These are phyloP conservation scores for Fusarium mundagurra DNA, from an alignment of 2,329 filamentous ascomycete genomes.

Conservation along the genomic window DNA sequence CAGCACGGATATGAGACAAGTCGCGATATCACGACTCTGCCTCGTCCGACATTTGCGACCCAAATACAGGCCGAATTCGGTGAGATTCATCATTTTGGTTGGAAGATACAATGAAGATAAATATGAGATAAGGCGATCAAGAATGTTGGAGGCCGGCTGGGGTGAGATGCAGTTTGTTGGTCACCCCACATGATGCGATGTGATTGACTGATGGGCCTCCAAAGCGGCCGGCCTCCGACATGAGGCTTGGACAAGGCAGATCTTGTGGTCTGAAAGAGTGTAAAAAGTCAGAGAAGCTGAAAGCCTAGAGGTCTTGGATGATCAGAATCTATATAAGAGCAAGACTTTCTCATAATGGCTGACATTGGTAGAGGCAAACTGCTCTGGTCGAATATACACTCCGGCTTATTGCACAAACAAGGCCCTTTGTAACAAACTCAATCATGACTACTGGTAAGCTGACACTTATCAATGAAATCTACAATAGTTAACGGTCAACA, in stretches of 20 bases:
- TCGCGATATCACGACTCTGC: constrained; percentile 11
- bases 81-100: background rate
- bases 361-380: background rate
- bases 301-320: background rate
- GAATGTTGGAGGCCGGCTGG: constrained; percentile 4
- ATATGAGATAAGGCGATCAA: background rate
- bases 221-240: constrained; percentile 20
- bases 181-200: constrained; percentile 32
- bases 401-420: too few relatives aligned
- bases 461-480: fast-evolving
- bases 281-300: background rate
- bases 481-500: background rate
- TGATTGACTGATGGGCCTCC: constrained; percentile 37
- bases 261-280: background rate
- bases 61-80: background rate
- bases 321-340: background rate
- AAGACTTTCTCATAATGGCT: background rate
- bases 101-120: background rate
- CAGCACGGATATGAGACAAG: background rate
- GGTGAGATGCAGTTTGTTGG: background rate
- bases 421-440: background rate
- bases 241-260: constrained; percentile 22
- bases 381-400: background rate
- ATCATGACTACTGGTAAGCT: constrained; percentile 12
- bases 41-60: constrained; percentile 28